These are phyloP conservation scores for Populus hybrid DNA, from an alignment of 441 rosid species.

Conservation along the genomic window DNA sequence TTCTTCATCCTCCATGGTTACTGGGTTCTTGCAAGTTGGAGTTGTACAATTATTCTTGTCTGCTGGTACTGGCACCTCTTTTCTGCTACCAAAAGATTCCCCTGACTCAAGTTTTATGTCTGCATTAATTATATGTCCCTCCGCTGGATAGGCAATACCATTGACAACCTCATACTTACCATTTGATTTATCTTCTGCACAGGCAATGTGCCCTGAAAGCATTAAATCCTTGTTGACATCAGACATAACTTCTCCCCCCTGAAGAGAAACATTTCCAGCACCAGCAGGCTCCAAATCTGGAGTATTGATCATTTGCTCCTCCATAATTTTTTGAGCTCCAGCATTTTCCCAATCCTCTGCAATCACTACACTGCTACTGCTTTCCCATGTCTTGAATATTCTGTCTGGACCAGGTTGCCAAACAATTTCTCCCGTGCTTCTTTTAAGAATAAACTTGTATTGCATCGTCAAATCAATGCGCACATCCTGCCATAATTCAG, in stretches of 20 bases:
- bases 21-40: neutral
- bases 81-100: neutral
- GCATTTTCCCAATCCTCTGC: conserved; percentile 48
- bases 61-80: conserved; percentile 1
- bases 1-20: conserved; percentile 11
- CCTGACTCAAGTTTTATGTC: neutral
- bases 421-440: conserved; percentile 14
- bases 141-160: neutral
- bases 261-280: neutral
- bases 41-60: conserved; percentile 1
- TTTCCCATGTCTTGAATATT: conserved; percentile 41
- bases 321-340: conserved; percentile 25
- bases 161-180: neutral
- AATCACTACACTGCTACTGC: conserved; percentile 22
- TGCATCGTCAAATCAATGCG: conserved; percentile 30
- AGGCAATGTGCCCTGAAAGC: neutral
- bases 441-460: conserved; percentile 39
- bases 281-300: neutral
- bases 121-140: neutral
- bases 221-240: neutral
- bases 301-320: conserved; percentile 7
- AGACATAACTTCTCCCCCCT: neutral
- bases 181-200: conserved; percentile 4
- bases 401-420: conserved; percentile 57
- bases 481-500: conserved; percentile 27